These are phyloP conservation scores for Fusarium euwallaceae DNA, from an alignment of 2,329 filamentous ascomycete genomes.

Conservation along the genomic window DNA sequence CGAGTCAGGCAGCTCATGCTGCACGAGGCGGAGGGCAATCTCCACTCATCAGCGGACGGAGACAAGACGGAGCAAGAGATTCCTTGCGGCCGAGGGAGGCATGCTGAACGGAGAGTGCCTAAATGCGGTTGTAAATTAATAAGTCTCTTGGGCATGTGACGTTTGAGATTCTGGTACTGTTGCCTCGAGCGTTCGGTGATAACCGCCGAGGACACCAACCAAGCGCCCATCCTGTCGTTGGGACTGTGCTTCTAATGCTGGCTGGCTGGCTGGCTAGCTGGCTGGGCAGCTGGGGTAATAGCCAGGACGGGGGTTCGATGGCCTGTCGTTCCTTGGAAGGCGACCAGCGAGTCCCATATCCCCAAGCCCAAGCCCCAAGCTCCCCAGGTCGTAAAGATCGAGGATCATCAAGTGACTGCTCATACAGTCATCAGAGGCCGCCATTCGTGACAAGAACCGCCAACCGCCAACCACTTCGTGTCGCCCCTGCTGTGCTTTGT, in stretches of 20 bases:
- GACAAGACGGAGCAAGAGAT: conserved; percentile 13
- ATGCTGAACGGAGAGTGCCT: conserved; percentile 18
- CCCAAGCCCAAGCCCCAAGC: not conserved
- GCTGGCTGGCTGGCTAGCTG: not conserved
- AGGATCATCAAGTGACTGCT: conserved; percentile 20
- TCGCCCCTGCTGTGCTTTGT: conserved; percentile 13
- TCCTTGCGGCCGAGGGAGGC: conserved; percentile 10
- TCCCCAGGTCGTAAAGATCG: conserved; percentile 11
- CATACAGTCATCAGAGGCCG: conserved; percentile 10
- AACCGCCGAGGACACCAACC: not conserved
- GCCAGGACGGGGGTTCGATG: conserved; percentile 2
- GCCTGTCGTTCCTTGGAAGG: conserved; percentile 16
- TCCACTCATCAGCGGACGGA: conserved; percentile 14
- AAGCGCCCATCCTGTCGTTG: not conserved
- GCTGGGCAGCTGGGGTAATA: conserved; percentile 2
- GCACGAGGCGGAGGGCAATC: conserved; percentile 6
- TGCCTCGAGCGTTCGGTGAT: not conserved
- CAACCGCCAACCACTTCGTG: not conserved
- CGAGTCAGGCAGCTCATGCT: conserved; percentile 28
- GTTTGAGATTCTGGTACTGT: not conserved
- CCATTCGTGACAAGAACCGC: conserved; percentile 18
- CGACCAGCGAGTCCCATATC: not conserved
- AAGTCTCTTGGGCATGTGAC: not conserved
- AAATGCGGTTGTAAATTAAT: conserved; percentile 3
- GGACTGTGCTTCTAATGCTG: not conserved